Base-by-base conservation (phyloP, 371 early-diverging fungal species). In the Mortierella polycephala region DNA sequence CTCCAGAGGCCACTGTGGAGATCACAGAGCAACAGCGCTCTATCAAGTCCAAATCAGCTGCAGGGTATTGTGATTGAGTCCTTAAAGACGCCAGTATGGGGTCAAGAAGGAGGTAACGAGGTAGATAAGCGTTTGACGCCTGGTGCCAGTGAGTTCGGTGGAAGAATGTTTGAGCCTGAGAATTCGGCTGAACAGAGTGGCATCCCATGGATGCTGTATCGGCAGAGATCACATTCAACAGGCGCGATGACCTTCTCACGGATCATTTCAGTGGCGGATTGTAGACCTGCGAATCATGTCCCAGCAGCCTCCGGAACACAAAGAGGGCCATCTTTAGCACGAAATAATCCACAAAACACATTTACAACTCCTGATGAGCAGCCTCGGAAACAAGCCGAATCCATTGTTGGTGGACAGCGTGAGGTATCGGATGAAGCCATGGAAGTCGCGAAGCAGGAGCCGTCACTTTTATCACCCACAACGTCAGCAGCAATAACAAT, bases 201-300 rank as follows among this genome's bases (percentile, higher is more conserved):
- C 7, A 39, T 74, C 44, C 68, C 74, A 1, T 74, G 74, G 74
- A 67, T 74, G 68, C 68, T 74, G 16, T 74, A 64, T 40, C 64
- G 69, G 0, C 65, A 69, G 37, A 42, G 66, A 13, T 69, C 75
- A 4, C 64, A 60, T 16, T 69, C 75, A 0, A 46, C 59, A 8
- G 66, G 75, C 7, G 62, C 57, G 5, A 54, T 60, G 4, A 8
- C 60, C 3, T 40, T 11, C 18, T 44, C 44, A 1, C 41, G 18
- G 30, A 30, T 30, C 30, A 30, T 30, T 30, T 30, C 30, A 4
- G 30, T 30, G 30, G 30, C 30, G 30, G 30, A 30, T 30, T 30
- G 30, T 4, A 30, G 30, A 30, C 30, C 30, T 30, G 30, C 30
- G 4, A 52, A 40, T 9, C 52, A 23, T 49, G 49, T 21, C 30